These are phyloP conservation scores for Bolboschoenoplectus hybrid DNA, from an alignment of 202 grass and related monocot genomes.

Conservation along the genomic window DNA sequence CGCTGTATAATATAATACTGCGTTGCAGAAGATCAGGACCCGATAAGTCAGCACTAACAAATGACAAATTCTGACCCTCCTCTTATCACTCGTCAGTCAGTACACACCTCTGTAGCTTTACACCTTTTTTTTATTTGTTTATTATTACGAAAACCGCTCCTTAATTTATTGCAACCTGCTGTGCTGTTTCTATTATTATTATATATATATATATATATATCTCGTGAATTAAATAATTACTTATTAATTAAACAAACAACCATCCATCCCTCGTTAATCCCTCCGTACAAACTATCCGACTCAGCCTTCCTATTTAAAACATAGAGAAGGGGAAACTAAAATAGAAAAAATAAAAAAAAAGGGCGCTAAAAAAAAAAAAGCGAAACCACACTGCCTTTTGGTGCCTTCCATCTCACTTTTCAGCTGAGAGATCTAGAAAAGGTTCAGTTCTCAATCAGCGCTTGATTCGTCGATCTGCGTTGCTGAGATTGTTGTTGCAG, in stretches of 20 bases:
- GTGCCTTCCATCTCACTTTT: slow-evolving; percentile 26
- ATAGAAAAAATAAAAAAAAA: background rate
- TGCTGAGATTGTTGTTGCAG: background rate
- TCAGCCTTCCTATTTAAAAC: slow-evolving; percentile 40
- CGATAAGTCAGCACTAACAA: background rate
- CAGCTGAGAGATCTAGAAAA: slow-evolving; percentile 15
- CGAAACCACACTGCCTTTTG: slow-evolving; percentile 23
- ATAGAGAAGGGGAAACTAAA: background rate
- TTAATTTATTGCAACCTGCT: slow-evolving; percentile 35
- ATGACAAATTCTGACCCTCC: background rate
- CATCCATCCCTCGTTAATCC: background rate
- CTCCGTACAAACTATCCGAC: slow-evolving; percentile 18
- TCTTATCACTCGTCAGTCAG: background rate
- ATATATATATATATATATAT: background rate
- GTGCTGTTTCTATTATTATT: background rate
- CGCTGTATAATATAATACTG: too few relatives aligned
- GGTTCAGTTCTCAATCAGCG: background rate
- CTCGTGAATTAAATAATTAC: slow-evolving; percentile 17
- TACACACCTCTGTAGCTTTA: background rate
- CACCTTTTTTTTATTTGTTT: background rate
- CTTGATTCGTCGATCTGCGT: slow-evolving; percentile 3
- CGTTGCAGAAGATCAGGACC: too few relatives aligned
- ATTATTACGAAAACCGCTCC: background rate
- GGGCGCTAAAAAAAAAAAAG: too few relatives aligned
- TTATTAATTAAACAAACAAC: background rate